phyloP scores from a whole-genome alignment of 495 filamentous ascomycete genomes.

The Acidomyces sp. region DNA sequence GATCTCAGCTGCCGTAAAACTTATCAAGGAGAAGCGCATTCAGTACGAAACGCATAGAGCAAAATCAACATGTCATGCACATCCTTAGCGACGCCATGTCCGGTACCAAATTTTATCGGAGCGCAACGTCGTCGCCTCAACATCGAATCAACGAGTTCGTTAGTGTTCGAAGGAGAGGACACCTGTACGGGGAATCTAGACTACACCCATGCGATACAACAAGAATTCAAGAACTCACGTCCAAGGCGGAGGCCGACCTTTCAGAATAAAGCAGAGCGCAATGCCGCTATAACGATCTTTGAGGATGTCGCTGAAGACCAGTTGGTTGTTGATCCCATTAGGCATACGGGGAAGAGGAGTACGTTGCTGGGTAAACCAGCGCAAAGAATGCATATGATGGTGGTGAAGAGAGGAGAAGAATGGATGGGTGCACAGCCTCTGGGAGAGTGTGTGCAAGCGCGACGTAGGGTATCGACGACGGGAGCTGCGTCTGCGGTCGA shows the following conservation, averaged over 20 bases:
- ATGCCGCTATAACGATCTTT: constrained; percentile 10
- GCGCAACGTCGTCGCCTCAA: not conserved
- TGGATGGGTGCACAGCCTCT: not conserved
- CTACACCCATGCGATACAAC: constrained; percentile 15
- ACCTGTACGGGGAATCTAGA: constrained; percentile 16
- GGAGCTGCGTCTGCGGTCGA: constrained; percentile 1
- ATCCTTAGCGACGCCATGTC: constrained; percentile 17
- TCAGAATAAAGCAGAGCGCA: not conserved
- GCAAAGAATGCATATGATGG: constrained; percentile 6
- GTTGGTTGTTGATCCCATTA: not conserved
- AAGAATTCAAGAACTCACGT: constrained; percentile 3
- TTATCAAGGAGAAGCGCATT: too few species aligned
- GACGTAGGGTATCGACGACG: not conserved
- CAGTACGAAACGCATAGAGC: too few species aligned
- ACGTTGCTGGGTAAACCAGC: constrained; percentile 16
- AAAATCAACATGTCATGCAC: constrained; percentile 10
- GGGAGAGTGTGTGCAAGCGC: constrained; percentile 3
- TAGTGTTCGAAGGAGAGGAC: constrained; percentile 5
- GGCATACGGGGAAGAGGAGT: not conserved
- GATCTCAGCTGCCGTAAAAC: too few species aligned
- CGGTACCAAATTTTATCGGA: constrained; percentile 3
- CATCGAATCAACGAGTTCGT: not conserved
- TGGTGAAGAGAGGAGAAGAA: not conserved
- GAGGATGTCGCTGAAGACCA: constrained; percentile 18
- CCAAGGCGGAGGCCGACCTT: constrained; percentile 10